Percentiles rank a stretch among this genome's conserved stretches.
These are phyloP conservation scores for Lichtheimia hyalospora DNA, from an alignment of 371 early-diverging fungal species.

Conservation along the genomic window DNA sequence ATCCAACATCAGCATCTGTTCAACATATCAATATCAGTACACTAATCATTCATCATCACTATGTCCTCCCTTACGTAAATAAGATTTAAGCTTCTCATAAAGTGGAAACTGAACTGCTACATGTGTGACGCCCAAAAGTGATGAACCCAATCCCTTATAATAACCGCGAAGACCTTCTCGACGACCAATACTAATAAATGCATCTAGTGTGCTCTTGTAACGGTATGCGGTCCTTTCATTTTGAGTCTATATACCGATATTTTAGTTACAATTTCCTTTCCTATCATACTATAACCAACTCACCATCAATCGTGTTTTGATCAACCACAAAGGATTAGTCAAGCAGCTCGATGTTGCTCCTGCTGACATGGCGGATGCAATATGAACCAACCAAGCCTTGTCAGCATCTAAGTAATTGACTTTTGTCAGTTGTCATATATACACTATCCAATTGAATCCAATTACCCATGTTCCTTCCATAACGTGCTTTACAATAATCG, in stretches of 20 bases:
- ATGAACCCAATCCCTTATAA: slow-evolving; percentile 91
- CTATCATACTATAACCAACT: background rate
- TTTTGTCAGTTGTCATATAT: no score
- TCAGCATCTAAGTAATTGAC: slow-evolving; percentile 33
- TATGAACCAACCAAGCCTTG: slow-evolving; percentile 67
- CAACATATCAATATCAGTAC: background rate
- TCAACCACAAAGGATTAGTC: slow-evolving; percentile 95
- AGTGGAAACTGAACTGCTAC: slow-evolving; percentile 94
- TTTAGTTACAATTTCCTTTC: background rate
- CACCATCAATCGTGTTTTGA: slow-evolving; percentile 86
- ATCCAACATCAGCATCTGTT: slow-evolving; percentile 16
- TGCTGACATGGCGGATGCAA: slow-evolving; percentile 84
- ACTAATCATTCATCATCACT: no score
- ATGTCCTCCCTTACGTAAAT: slow-evolving; percentile 47
- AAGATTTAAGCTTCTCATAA: slow-evolving; percentile 85
- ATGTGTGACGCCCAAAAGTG: slow-evolving; percentile 89
- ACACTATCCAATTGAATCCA: no score
- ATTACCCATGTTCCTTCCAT: slow-evolving; percentile 7
- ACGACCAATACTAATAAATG: slow-evolving; percentile 65
- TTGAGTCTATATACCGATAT: slow-evolving; percentile 47
- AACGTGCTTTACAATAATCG: slow-evolving; percentile 61
- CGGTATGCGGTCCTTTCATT: slow-evolving; percentile 65
- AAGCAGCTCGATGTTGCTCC: slow-evolving; percentile 77
- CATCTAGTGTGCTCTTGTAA: slow-evolving; percentile 73
- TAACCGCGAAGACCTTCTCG: slow-evolving; percentile 78